Evolutionary conservation across 1,284 basidiomycete genomes (phyloP).

Genomic region (Ustilago cynodontis): DNA sequence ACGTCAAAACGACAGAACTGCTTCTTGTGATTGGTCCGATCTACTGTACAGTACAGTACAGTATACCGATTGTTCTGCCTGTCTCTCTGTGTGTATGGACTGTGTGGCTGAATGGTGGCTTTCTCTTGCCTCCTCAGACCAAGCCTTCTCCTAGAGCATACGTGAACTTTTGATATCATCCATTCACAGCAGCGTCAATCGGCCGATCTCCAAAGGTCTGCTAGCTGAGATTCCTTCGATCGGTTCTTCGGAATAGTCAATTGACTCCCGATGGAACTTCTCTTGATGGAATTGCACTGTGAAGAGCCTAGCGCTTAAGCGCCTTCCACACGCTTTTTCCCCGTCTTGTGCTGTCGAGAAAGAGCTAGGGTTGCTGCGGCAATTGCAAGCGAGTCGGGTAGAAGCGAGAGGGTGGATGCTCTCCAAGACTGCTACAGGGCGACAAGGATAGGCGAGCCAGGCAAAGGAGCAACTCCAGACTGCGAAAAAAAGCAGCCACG

Average conservation of each 20-base stretch:
- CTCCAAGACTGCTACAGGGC: too few species aligned
- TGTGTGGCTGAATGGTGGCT: conserved; percentile 6
- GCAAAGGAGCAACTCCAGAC: background rate
- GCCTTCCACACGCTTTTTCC: background rate
- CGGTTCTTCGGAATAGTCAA: too few species aligned
- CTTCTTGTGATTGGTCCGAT: conserved; percentile 14
- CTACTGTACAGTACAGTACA: background rate
- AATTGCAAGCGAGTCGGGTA: background rate
- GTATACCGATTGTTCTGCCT: too few species aligned
- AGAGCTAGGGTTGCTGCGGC: background rate
- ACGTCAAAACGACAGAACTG: background rate
- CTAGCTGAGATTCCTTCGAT: too few species aligned
- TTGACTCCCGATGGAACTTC: too few species aligned
- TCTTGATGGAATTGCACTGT: background rate
- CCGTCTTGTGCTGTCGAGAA: background rate
- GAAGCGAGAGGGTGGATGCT: too few species aligned
- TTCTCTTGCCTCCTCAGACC: background rate
- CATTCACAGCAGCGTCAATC: background rate
- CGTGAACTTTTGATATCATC: background rate
- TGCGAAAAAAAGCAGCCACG: background rate
- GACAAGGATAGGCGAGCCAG: background rate
- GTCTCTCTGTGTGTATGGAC: too few species aligned
- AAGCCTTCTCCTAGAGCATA: background rate
- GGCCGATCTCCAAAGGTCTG: background rate
- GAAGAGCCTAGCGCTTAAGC: background rate